phyloP scores from a whole-genome alignment of 2,329 filamentous ascomycete genomes.

The Claviceps purpurea region DNA sequence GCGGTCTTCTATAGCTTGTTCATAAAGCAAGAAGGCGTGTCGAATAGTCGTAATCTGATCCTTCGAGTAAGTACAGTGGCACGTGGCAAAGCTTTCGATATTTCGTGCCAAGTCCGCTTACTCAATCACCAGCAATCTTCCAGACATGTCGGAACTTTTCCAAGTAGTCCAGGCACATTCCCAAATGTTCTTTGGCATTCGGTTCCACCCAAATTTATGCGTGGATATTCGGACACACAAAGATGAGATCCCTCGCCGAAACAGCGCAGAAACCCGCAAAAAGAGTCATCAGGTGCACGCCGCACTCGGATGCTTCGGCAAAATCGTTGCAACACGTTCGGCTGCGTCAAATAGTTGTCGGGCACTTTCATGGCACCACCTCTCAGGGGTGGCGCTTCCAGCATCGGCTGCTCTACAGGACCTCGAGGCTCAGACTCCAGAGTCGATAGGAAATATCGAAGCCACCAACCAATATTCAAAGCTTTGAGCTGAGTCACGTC shows the following conservation, averaged over 20 bases:
- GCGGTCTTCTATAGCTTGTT: conserved; percentile 11
- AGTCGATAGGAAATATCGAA: conserved; percentile 30
- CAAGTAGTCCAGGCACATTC: conserved; percentile 15
- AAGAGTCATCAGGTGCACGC: conserved; percentile 23
- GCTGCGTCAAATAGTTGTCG: conserved; percentile 22
- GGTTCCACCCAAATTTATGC: conserved; percentile 25
- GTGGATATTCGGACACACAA: conserved; percentile 25
- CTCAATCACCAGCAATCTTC: conserved; percentile 18
- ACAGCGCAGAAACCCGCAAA: conserved; percentile 33
- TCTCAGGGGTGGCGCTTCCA: conserved; percentile 22
- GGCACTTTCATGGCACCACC: conserved; percentile 27
- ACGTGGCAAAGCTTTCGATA: neutral
- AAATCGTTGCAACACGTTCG: conserved; percentile 20
- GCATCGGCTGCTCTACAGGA: conserved; percentile 25
- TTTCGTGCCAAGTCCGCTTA: conserved; percentile 2
- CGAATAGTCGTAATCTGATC: conserved; percentile 13
- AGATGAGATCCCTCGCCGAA: conserved; percentile 27
- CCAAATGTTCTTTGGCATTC: conserved; percentile 9
- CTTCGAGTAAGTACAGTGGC: neutral
- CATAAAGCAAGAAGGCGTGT: conserved; percentile 16
- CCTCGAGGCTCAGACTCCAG: conserved; percentile 20
- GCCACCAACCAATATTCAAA: conserved; percentile 26
- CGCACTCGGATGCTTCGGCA: conserved; percentile 25
- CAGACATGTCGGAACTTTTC: conserved; percentile 15
- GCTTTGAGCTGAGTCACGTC: conserved; percentile 15